Base-by-base conservation (phyloP, 148 eudicot genomes). In the Limonium bicolor region DNA sequence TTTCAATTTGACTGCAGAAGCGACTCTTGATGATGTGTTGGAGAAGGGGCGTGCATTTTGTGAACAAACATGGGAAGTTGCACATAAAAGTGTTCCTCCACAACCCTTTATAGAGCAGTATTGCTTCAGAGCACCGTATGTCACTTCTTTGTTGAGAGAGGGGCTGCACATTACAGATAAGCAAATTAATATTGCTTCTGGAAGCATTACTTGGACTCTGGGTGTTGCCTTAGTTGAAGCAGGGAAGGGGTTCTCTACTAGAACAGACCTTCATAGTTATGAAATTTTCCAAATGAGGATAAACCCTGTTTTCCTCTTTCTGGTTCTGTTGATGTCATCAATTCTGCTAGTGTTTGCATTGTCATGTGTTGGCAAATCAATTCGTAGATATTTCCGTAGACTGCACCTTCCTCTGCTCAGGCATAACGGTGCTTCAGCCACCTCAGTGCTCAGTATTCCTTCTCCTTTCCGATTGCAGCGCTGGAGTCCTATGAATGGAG, bases 51-150 rank as follows among this genome's bases (percentile, higher is more conserved):
- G 49, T 29, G 76, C 62, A 27, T 92, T 73, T 59, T 85, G 95
- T 49, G 74, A 60, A 22, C 76, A 81, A 68, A 45, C 58, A 29
- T 92, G 99, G 99, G 68, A 92, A 34, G 76, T 63, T 56, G 99
- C 99, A 3, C 63, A 60, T 55, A 71, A 56, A 41, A 92, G 99
- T 45, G 99, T 92, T 35, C 64, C 68, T 23, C 86, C 99, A 21
- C 99, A 92, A 69, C 99, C 99, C 16, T 92, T 73, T 50, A 78
- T 92, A 37, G 99, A 92, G 51, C 99, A 92, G 46, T 92, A 92
- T 58, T 92, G 99, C 59, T 92, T 92, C 41, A 76, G 99, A 65
- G 86, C 99, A 26, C 99, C 95, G 2, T 92, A 92, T 50, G 51
- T 81, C 19, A 95, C 78, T 50, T 65, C 53, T 16, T 53, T 92